Evolutionary conservation across 768 basidiomycete genomes (phyloP), one percentile per base, ranked within the genome.

Genomic region (Lactarius vividus): DNA sequence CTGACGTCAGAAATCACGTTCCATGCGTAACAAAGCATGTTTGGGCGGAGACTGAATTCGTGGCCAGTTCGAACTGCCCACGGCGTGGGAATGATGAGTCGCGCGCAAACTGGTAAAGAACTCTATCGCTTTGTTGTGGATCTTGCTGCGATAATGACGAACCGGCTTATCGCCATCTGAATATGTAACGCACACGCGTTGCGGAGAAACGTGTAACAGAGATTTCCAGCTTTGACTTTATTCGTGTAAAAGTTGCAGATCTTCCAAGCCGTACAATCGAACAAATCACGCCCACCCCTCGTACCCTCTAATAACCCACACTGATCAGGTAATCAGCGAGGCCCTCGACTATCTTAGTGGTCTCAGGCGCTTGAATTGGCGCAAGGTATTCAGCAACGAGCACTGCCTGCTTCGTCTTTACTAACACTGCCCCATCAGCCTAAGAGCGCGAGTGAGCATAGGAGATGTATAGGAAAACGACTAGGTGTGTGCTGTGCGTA

Each of bases 361-460:
- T 80, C 74, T 96, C 94, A 18, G 78, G 71, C 2, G 86, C 87
- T 73, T 90, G 88, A 46, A 75, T 73, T 0, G 92, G 92, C 6
- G 81, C 78, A 0, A 65, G 65, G 76, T 96, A 98, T 73, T 88
- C 87, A 6, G 85, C 84, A 26, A 97, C 86, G 60, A 98, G 80
- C 63, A 96, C 79, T n/a, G 92, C 93, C 72, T 91, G 89, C 67
- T 83, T 88, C 20, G 93, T 96, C 81, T 90, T 91, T 56, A 91
- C 87, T 65, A 94, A 72, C 35, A 84, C 71, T 42, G 80, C 84
- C 1, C 96, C 95, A 74, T 92, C 85, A 26, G 81, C 82, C 94
- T 96, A 72, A 55, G 11, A 59, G 58, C 37, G 59, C 61, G 52
- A 46, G 61, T 57, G 55, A 49, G 52, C 59, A 46, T 44, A 52